These are phyloP conservation scores for Chenopodium album DNA, from an alignment of 148 eudicot species.

Conservation along the genomic window DNA sequence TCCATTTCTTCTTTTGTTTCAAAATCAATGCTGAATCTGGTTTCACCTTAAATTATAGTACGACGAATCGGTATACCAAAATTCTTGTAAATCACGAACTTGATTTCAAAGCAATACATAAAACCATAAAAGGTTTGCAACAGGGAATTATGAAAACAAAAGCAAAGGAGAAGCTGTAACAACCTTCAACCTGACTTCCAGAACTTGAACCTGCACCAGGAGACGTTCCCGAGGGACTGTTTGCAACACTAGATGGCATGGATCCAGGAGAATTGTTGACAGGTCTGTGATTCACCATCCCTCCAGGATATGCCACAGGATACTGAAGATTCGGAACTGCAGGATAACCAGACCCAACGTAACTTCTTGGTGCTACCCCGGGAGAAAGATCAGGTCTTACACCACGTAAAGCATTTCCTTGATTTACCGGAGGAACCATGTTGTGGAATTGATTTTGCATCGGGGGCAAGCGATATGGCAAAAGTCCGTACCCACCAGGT, in stretches of 20 bases:
- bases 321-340: slow-evolving; percentile 58
- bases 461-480: slow-evolving; percentile 77
- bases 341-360: slow-evolving; percentile 62
- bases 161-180: neutral
- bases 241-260: slow-evolving; percentile 44
- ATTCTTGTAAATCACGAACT: neutral
- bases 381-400: slow-evolving; percentile 60
- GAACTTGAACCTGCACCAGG: slow-evolving; percentile 61
- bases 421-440: slow-evolving; percentile 49
- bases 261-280: slow-evolving; percentile 57
- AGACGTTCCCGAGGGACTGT: slow-evolving; percentile 65
- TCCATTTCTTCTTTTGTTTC: neutral
- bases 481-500: slow-evolving; percentile 76
- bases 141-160: neutral
- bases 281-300: slow-evolving; percentile 62
- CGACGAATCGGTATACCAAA: neutral
- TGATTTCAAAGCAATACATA: neutral
- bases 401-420: slow-evolving; percentile 62
- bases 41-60: neutral
- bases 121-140: neutral
- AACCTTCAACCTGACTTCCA: slow-evolving; percentile 83
- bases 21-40: neutral
- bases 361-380: slow-evolving; percentile 65
- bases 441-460: slow-evolving; percentile 73
- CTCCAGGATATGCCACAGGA: slow-evolving; percentile 68